phyloP scores from a whole-genome alignment of 2,329 filamentous ascomycete species.

The Exophiala lecanii-corni region DNA sequence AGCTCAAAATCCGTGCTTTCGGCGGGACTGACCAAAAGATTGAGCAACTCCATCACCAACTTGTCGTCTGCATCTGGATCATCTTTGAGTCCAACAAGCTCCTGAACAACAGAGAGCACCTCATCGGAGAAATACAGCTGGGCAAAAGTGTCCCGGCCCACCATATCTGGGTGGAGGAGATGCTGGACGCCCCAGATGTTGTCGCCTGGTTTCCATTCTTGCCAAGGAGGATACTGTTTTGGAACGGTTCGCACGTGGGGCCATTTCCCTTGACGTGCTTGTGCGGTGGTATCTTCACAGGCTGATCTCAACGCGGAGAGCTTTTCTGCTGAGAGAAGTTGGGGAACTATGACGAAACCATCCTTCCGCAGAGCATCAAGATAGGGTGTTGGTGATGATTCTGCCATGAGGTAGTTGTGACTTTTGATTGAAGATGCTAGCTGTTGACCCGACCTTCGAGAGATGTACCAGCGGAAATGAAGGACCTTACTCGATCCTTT shows the following conservation, averaged over 20 bases:
- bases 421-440: too few species aligned
- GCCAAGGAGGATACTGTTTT: slow-evolving; percentile 89
- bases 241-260: slow-evolving; percentile 76
- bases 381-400: slow-evolving; percentile 33
- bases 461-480: too few species aligned
- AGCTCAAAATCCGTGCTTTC: slow-evolving; percentile 63
- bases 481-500: too few species aligned
- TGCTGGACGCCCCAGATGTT: slow-evolving; percentile 92
- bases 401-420: too few species aligned
- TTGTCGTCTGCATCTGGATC: slow-evolving; percentile 48
- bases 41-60: slow-evolving; percentile 83
- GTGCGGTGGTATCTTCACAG: slow-evolving; percentile 52
- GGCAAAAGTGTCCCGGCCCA: slow-evolving; percentile 57
- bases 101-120: slow-evolving; percentile 59
- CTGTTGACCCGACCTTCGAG: too few species aligned
- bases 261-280: slow-evolving; percentile 69
- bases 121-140: slow-evolving; percentile 66
- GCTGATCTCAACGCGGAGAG: slow-evolving; percentile 58
- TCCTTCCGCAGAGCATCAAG: slow-evolving; percentile 58
- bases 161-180: slow-evolving; percentile 67
- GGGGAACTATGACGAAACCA: slow-evolving; percentile 71
- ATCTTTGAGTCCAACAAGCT: slow-evolving; percentile 51
- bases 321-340: slow-evolving; percentile 54
- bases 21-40: slow-evolving; percentile 70
- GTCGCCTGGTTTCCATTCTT: slow-evolving; percentile 48